Percentiles rank a stretch among this genome's conserved stretches.
These are phyloP conservation scores for Sugiyamaella smithiae DNA, from an alignment of 805 yeast species.

Conservation along the genomic window DNA sequence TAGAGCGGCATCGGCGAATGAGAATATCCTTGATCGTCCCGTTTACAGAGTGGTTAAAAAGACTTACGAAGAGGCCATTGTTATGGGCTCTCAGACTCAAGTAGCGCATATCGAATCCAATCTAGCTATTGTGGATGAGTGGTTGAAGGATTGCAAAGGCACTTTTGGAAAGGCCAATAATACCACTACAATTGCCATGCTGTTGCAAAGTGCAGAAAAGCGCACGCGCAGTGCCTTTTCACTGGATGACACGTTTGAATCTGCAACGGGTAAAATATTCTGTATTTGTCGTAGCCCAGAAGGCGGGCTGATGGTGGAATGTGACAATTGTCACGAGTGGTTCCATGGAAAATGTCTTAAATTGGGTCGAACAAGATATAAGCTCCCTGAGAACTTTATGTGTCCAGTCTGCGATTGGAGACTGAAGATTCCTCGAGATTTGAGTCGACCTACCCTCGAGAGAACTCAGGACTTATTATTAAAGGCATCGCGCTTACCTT, in stretches of 20 bases:
- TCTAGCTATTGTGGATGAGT: slow-evolving; percentile 35
- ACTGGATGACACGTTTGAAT: slow-evolving; percentile 20
- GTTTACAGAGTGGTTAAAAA: slow-evolving; percentile 30
- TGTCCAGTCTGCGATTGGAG: slow-evolving; percentile 56
- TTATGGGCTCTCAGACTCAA: slow-evolving; percentile 21
- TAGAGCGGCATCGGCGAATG: slow-evolving; percentile 31
- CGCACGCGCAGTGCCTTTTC: slow-evolving; percentile 17
- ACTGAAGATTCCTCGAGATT: slow-evolving; percentile 33
- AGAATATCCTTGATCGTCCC: slow-evolving; percentile 34
- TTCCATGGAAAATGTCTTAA: slow-evolving; percentile 81
- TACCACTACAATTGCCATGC: slow-evolving; percentile 31
- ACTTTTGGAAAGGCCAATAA: slow-evolving; percentile 39
- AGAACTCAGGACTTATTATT: slow-evolving; percentile 33
- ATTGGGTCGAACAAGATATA: slow-evolving; percentile 25
- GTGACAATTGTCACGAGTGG: slow-evolving; percentile 89
- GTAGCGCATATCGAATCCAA: slow-evolving; percentile 25
- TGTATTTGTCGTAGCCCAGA: slow-evolving; percentile 53
- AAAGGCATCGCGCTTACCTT: slow-evolving; percentile 31
- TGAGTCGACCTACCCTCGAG: slow-evolving; percentile 36
- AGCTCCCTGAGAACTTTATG: slow-evolving; percentile 41
- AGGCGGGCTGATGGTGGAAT: slow-evolving; percentile 85
- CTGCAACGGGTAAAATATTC: slow-evolving; percentile 46
- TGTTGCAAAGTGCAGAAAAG: slow-evolving; percentile 28
- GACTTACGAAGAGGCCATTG: slow-evolving; percentile 26
- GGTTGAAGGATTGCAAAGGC: slow-evolving; percentile 38